Percentiles rank a stretch among this genome's conserved stretches.
These are phyloP conservation scores for Sphagnum fallax DNA, from an alignment of 228 moss, liverwort and hornwort species.

Conservation along the genomic window DNA sequence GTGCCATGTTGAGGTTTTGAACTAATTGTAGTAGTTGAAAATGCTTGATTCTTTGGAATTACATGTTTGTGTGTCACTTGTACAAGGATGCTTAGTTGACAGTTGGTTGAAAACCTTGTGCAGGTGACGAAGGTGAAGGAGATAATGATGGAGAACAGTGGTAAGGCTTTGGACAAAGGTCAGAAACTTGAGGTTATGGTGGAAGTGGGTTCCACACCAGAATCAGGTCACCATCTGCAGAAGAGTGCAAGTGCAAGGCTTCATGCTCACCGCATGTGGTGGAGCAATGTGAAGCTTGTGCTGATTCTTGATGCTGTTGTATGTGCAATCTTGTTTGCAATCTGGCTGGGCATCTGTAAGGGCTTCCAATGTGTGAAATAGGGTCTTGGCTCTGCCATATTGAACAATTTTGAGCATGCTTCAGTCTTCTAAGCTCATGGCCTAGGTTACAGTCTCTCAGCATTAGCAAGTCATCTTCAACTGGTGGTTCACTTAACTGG, in stretches of 20 bases:
- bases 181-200: conserved; percentile 24
- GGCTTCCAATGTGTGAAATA: conserved; percentile 36
- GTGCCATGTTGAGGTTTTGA: too few species aligned
- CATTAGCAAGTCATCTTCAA: too few species aligned
- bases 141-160: conserved; percentile 47
- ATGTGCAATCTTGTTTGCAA: conserved; percentile 34
- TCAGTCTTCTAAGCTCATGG: too few species aligned
- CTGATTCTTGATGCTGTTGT: conserved; percentile 38
- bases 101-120: too few species aligned
- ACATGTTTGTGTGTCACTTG: too few species aligned
- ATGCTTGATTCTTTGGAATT: too few species aligned
- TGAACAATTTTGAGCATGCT: too few species aligned
- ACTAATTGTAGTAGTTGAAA: too few species aligned
- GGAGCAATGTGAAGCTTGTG: conserved; percentile 45
- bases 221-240: conserved; percentile 5
- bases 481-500: too few species aligned
- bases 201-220: conserved; percentile 13
- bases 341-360: conserved; percentile 49
- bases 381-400: too few species aligned
- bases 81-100: too few species aligned
- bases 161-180: conserved; percentile 44
- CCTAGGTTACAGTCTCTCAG: too few species aligned
- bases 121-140: conserved; percentile 48
- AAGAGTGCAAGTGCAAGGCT: conserved; percentile 14
- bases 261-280: conserved; percentile 34